Conservation (phyloP, 495 filamentous ascomycete species). For the Podospora tetraspora region DNA sequence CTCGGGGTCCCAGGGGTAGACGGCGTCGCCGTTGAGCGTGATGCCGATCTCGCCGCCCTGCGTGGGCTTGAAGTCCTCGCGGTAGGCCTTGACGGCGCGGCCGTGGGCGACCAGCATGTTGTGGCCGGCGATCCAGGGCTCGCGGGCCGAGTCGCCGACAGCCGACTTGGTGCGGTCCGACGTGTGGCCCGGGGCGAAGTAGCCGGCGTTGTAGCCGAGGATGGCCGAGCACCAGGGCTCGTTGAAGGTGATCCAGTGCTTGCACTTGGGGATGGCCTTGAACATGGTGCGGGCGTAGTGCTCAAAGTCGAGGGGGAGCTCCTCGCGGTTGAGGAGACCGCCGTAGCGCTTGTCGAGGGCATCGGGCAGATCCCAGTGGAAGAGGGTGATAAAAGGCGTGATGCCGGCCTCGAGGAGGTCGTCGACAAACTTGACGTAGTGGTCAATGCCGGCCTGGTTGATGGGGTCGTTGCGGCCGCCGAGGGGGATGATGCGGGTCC, state of each 20-base stretch:
- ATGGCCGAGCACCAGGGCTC: conserved; percentile 60
- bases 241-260: conserved; percentile 64
- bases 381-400: conserved; percentile 55
- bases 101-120: conserved; percentile 56
- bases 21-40: conserved; percentile 58
- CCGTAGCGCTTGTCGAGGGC: conserved; percentile 57
- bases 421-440: conserved; percentile 58
- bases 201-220: conserved; percentile 54
- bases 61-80: conserved; percentile 60
- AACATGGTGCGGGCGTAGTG: conserved; percentile 55
- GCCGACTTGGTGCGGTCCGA: conserved; percentile 51
- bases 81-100: conserved; percentile 59
- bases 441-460: conserved; percentile 54
- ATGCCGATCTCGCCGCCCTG: conserved; percentile 57
- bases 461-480: conserved; percentile 57
- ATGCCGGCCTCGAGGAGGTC: conserved; percentile 56
- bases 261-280: conserved; percentile 54
- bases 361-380: conserved; percentile 62
- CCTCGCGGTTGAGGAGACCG: conserved; percentile 52
- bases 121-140: conserved; percentile 59
- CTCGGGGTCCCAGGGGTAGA: conserved; percentile 52
- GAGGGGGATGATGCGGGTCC: conserved; percentile 66
- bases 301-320: conserved; percentile 57
- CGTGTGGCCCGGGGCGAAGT: conserved; percentile 56
- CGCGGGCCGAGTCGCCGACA: conserved; percentile 52